Evolutionary conservation across 169 alveolate genomes (phyloP).

Genomic region (Plasmodium chabaudi): DNA sequence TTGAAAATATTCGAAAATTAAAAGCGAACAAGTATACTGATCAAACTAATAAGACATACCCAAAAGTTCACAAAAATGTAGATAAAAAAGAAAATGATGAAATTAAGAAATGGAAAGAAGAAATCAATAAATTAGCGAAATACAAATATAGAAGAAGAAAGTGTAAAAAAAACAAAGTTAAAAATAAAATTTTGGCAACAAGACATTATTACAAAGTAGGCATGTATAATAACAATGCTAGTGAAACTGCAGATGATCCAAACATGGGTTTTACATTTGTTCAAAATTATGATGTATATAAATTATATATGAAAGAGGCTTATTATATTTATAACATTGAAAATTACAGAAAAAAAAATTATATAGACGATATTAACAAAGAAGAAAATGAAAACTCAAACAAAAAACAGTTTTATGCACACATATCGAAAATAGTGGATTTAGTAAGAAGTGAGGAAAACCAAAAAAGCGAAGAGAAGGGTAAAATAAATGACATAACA

Average conservation of each 20-base stretch:
- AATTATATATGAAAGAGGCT: constrained; percentile 19
- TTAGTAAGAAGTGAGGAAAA: constrained; percentile 1
- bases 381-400: constrained; percentile 39
- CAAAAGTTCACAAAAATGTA: neutral
- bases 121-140: neutral
- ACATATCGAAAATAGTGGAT: constrained; percentile 32
- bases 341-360: constrained; percentile 35
- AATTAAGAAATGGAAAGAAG: no score
- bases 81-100: no score
- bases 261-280: constrained; percentile 8
- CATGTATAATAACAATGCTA: neutral
- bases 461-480: neutral
- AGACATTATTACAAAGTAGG: neutral
- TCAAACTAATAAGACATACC: no score
- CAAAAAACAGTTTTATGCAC: constrained; percentile 37
- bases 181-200: no score
- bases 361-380: constrained; percentile 18
- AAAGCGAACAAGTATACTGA: no score
- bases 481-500: neutral
- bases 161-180: neutral
- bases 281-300: constrained; percentile 35
- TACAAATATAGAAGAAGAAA: neutral
- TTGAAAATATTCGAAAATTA: no score
- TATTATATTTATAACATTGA: constrained; percentile 59
- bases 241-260: neutral